A percentile compares a stretch with the other conserved stretches of the same genome.
These are phyloP conservation scores for Sphagnurus paluster DNA, from an alignment of 1,284 basidiomycete genomes.

Conservation along the genomic window DNA sequence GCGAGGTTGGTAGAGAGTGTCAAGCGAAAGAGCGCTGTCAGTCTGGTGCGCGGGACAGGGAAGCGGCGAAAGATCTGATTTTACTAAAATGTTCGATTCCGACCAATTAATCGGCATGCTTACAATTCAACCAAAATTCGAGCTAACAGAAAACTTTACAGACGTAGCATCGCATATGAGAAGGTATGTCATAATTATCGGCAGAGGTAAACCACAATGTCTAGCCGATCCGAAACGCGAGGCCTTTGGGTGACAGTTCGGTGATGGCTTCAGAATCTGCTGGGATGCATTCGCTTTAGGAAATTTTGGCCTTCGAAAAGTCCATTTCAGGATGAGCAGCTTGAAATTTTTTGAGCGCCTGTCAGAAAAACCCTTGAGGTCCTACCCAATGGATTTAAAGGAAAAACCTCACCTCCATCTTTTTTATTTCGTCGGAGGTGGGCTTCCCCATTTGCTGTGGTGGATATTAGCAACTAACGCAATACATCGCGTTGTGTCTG, in stretches of 20 bases:
- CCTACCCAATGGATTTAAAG: background rate
- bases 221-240: too few relatives aligned
- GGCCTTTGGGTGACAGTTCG: too few relatives aligned
- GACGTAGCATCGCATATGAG: too few relatives aligned
- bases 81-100: too few relatives aligned
- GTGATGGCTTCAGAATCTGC: too few relatives aligned
- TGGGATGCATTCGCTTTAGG: slow-evolving; percentile 48
- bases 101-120: too few relatives aligned
- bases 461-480: slow-evolving; percentile 13
- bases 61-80: slow-evolving; percentile 56
- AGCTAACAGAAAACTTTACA: too few relatives aligned
- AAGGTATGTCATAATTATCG: too few relatives aligned
- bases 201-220: too few relatives aligned
- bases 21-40: slow-evolving; percentile 67
- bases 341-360: slow-evolving; percentile 90
- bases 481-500: slow-evolving; percentile 7
- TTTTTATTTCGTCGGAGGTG: slow-evolving; percentile 88
- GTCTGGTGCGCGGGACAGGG: slow-evolving; percentile 34
- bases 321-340: slow-evolving; percentile 91
- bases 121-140: too few relatives aligned
- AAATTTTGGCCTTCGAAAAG: slow-evolving; percentile 89
- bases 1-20: slow-evolving; percentile 79
- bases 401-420: slow-evolving; percentile 69
- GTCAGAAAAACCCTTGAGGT: slow-evolving; percentile 8
- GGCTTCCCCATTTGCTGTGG: slow-evolving; percentile 92